Conservation (phyloP, 2,329 filamentous ascomycete genomes). For the Apiospora koreana region DNA sequence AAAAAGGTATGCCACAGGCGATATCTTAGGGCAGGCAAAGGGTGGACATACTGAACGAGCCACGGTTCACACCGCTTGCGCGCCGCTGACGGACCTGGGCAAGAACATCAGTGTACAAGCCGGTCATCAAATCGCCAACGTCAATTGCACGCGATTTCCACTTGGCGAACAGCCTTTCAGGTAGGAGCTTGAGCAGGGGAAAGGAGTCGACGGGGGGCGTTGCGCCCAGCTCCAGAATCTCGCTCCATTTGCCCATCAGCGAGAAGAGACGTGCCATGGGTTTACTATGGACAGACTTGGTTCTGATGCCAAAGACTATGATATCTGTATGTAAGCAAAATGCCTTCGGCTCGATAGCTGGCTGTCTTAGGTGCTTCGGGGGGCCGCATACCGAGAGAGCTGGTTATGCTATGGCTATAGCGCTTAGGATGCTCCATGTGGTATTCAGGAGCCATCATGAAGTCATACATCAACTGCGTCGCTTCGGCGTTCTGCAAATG, state of each 20-base stretch:
- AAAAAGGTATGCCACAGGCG: no score
- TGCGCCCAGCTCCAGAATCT: conserved; percentile 46
- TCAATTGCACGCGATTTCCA: conserved; percentile 37
- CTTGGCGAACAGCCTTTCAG: conserved; percentile 40
- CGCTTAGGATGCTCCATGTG: conserved; percentile 49
- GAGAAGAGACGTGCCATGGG: conserved; percentile 17
- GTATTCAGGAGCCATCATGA: conserved; percentile 39
- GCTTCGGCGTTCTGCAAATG: conserved; percentile 48
- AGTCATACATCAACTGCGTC: conserved; percentile 47
- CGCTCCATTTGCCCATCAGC: conserved; percentile 36
- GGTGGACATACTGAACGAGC: conserved; percentile 11
- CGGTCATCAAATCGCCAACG: conserved; percentile 42
- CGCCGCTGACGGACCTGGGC: conserved; percentile 30
- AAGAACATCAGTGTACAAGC: conserved; percentile 41
- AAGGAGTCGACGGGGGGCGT: conserved; percentile 53
- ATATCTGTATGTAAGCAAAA: background rate
- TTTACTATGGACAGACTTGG: conserved; percentile 11
- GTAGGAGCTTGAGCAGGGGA: conserved; percentile 43
- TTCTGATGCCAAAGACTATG: conserved; percentile 37
- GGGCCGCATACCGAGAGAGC: conserved; percentile 31
- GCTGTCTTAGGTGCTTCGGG: background rate
- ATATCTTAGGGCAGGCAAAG: no score
- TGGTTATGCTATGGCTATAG: conserved; percentile 50
- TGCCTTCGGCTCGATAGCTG: background rate
- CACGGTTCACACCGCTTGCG: conserved; percentile 7